Conservation (phyloP, 495 filamentous ascomycete genomes). For the Daldinia concentrica region DNA sequence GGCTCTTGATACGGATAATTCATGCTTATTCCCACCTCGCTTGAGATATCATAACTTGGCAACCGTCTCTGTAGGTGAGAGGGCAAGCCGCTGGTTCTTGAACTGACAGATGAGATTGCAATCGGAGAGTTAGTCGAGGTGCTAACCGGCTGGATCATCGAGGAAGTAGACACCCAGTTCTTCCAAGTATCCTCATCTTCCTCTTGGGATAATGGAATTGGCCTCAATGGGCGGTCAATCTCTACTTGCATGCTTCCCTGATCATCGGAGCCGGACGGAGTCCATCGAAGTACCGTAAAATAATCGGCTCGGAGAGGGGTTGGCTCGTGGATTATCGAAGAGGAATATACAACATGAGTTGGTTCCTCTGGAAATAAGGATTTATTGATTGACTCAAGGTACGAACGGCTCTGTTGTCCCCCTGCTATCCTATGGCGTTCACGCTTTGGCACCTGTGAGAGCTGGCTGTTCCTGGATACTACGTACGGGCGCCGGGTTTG, state of each 20-base stretch:
- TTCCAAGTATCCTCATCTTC: conserved; percentile 40
- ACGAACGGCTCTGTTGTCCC: not conserved
- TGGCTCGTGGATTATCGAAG: conserved; percentile 42
- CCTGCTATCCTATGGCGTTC: not conserved
- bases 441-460: not conserved
- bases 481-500: conserved; percentile 19
- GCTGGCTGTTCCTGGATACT: conserved; percentile 5
- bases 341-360: conserved; percentile 33
- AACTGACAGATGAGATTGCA: conserved; percentile 14
- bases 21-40: conserved; percentile 15
- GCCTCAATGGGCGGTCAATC: conserved; percentile 24
- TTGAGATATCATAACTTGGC: conserved; percentile 37
- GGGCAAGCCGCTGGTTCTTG: conserved; percentile 21
- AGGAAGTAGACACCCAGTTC: conserved; percentile 18
- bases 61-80: conserved; percentile 37
- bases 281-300: conserved; percentile 34
- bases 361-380: conserved; percentile 21
- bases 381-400: not conserved
- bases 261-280: conserved; percentile 34
- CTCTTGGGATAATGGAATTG: conserved; percentile 34
- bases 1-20: not conserved
- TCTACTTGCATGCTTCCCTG: conserved; percentile 44
- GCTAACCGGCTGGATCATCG: not conserved
- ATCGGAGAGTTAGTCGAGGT: not conserved
- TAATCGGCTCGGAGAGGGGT: conserved; percentile 31